Base-by-base conservation (phyloP, 108 stramenopile species). In the Skeletonema grethae region DNA sequence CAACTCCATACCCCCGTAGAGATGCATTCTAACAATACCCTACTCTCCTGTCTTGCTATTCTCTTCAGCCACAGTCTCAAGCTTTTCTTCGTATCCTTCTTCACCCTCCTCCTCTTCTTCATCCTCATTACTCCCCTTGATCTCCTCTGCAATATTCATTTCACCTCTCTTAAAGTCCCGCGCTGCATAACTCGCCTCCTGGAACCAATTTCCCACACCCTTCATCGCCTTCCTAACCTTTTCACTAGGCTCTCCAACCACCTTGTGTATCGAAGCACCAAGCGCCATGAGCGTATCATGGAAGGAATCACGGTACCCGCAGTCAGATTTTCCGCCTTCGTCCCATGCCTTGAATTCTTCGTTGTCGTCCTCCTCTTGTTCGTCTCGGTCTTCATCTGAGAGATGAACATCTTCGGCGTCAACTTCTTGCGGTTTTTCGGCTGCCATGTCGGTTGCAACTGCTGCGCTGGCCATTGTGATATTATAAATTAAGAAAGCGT, bases 251-350 rank as follows among this genome's bases (percentile, higher is more conserved):
- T 86, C 85, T 15, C 88, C 88, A n/a, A 88, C 53, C 25, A 85
- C 55, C 6, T 57, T 38, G 70, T 86, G 85, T 9, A 88, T 70
- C 15, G 70, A 41, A 48, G 72, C 63, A 2, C 88, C 88, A n/a
- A 84, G 74, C 2, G 78, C 15, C 88, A 88, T 88, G 50, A 88
- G 67, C 20, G 83, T 77, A 15, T 82, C 84, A 60, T 88, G 88
- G 18, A 86, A 62, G 34, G 61, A 16, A 16, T 84, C 84, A 25
- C 41, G 39, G 68, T 86, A 88, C 16, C 88, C 88, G 57, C 88
- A 88, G 71, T 88, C 45, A 5, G 70, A 72, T 28, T 62, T 69
- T 28, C 84, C 87, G 25, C 86, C 84, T 63, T 85, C 84, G 30
- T 85, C 84, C 81, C 82, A 85, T 24, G 38, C 53, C n/a, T 77